Evolutionary conservation across 805 yeast genomes (phyloP).

Genomic region (Lachancea nothofagi): DNA sequence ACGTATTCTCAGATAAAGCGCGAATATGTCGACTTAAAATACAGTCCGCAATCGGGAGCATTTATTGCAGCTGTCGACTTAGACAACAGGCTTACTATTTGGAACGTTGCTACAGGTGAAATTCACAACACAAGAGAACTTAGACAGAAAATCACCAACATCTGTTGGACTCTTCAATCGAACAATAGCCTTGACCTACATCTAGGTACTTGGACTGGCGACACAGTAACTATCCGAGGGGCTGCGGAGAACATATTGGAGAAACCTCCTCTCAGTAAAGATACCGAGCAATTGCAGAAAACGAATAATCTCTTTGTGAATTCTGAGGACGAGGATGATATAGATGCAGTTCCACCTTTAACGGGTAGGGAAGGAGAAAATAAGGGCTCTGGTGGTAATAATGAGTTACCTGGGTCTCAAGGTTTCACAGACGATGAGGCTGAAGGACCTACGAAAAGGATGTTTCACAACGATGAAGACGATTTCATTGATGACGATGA

Average conservation of each 20-base stretch:
- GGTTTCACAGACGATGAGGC: slow-evolving; percentile 25
- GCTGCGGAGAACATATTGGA: slow-evolving; percentile 18
- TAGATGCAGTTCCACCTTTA: not conserved
- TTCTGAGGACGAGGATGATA: slow-evolving; percentile 31
- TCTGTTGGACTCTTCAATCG: slow-evolving; percentile 33
- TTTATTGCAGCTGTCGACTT: slow-evolving; percentile 53
- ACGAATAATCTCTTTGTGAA: slow-evolving; percentile 27
- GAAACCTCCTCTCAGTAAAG: not conserved
- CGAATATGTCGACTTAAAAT: slow-evolving; percentile 45
- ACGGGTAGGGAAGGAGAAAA: slow-evolving; percentile 22
- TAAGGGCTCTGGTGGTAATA: slow-evolving; percentile 21
- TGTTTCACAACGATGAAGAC: slow-evolving; percentile 38
- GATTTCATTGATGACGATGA: slow-evolving; percentile 64
- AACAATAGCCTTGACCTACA: slow-evolving; percentile 25
- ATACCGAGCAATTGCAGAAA: slow-evolving; percentile 8
- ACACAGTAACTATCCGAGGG: slow-evolving; percentile 32
- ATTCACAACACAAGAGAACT: slow-evolving; percentile 24
- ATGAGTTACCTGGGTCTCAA: slow-evolving; percentile 14
- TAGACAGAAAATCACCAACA: slow-evolving; percentile 27
- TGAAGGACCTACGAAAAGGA: slow-evolving; percentile 19
- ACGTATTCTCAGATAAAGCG: slow-evolving; percentile 12
- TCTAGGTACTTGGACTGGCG: slow-evolving; percentile 38
- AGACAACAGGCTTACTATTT: slow-evolving; percentile 48
- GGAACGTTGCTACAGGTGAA: slow-evolving; percentile 43
- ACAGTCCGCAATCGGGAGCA: slow-evolving; percentile 55